Base-by-base conservation (phyloP, 352 stramenopile genomes). In the Pelagophyceae sp. region DNA sequence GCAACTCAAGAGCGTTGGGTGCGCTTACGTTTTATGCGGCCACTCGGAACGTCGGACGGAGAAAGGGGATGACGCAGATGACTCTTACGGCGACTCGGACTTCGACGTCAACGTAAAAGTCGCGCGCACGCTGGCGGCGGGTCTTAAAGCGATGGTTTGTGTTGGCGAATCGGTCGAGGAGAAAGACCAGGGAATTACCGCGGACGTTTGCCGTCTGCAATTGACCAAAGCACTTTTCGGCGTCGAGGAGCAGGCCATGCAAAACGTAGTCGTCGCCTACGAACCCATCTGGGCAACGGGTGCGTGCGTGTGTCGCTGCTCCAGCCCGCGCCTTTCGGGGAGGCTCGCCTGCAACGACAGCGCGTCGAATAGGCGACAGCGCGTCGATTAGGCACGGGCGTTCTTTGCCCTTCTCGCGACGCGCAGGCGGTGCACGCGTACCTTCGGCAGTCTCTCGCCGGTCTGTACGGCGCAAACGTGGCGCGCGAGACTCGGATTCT, bases 241-340 rank as follows among this genome's bases (percentile, higher is more conserved):
- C 33, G 76, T 85, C 23, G 88, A 88, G 72, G 81, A 92, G 50
- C 83, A 78, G 2, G 77, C 67, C 23, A 79, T 79, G 27, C 45
- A 82, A 38, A 40, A 82, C 76, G 84, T 98, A 50, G 92, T 96
- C 60, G 88, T 98, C 79, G 93, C 93, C n/a, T 98, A 98, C 82
- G 94, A 98, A 81, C 94, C 94, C 6, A 91, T 97, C 38, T 98
- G 94, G 94, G 94, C 94, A n/a, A 98, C 97, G 82, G 93, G 93
- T 80, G 98, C 94, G 40, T 88, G 89, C 17, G 86, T 91, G 40
- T n/a, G n/a, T n/a, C n/a, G n/a, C n/a, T n/a, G n/a, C n/a, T n/a
- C n/a, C n/a, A n/a, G n/a, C n/a, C n/a, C n/a, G n/a, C n/a, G n/a
- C n/a, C n/a, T n/a, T n/a, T n/a, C n/a, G n/a, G n/a, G n/a, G n/a